Evolutionary conservation across 1,284 basidiomycete species (phyloP), one percentile per base, ranked within the genome.

Genomic region (Apiotrichum montevideense): DNA sequence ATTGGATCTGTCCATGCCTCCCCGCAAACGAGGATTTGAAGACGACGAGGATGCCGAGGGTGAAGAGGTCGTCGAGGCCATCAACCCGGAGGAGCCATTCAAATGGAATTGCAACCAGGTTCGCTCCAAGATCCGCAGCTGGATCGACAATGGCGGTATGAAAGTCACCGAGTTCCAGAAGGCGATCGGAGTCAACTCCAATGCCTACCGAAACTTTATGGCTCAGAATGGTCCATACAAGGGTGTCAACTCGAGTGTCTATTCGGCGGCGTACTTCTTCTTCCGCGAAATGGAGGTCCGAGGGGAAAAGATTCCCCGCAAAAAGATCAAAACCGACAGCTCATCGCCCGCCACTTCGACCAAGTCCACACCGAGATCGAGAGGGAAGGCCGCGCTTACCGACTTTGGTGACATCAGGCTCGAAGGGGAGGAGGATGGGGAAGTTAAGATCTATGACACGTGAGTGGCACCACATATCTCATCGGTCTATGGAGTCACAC

Each of bases 21-120:
- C 21, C 21, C 21, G 21, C 21, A 21, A 21, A 21, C 21, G 21
- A 21, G 21, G 21, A 21, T 21, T 21, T 21, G 21, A 21, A 21
- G 29, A 32, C 39, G 21, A 21, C 21, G 39, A 33, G 6, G 48
- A 50, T 11, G 39, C 6, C 15, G 21, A 9, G 21, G 3, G 13
- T 9, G 15, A 10, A 11, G 4, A 10, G 14, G 6, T n/a, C 34
- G 11, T 42, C 46, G 46, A 47, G 11, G 21, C 21, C 21, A 21
- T 21, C 21, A 21, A 21, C 21, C 37, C n/a, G 32, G 37, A 46
- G 29, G 52, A 53, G 44, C 52, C 44, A 8, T 5, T 33, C 46
- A 54, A 48, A 44, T 54, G 52, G 52, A 47, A 40, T 11, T 54
- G 52, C 46, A 48, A 54, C 46, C 52, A 54, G 40, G 46, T 54